Conservation (phyloP, 495 filamentous ascomycete genomes). For the Annulohypoxylon nitens region DNA sequence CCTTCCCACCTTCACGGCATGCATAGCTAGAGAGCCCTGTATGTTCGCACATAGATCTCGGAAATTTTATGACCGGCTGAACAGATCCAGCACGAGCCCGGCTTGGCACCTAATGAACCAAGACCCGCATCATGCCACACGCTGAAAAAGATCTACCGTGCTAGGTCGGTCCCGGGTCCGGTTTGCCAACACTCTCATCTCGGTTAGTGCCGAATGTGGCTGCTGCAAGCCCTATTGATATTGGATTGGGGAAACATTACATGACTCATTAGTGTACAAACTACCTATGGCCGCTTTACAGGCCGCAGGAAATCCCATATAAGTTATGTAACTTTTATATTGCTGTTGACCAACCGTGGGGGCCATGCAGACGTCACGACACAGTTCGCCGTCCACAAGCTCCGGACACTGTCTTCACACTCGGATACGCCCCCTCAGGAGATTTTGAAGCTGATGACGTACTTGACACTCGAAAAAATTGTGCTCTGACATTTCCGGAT, state of each 20-base stretch:
- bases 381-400: slow-evolving; percentile 15
- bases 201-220: slow-evolving; percentile 37
- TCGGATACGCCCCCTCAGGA: slow-evolving; percentile 29
- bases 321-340: slow-evolving; percentile 11
- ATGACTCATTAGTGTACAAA: background rate
- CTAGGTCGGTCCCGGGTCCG: background rate
- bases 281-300: background rate
- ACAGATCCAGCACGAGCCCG: slow-evolving; percentile 40
- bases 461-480: background rate
- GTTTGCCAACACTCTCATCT: slow-evolving; percentile 18
- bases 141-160: background rate
- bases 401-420: slow-evolving; percentile 37
- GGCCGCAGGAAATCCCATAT: slow-evolving; percentile 24
- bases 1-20: background rate
- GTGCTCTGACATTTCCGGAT: background rate
- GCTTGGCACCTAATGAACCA: slow-evolving; percentile 28
- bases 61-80: slow-evolving; percentile 21
- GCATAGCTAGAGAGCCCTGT: background rate
- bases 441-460: slow-evolving; percentile 1
- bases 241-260: slow-evolving; percentile 3
- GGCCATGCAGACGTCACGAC: background rate
- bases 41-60: slow-evolving; percentile 23
- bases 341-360: slow-evolving; percentile 18
- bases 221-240: slow-evolving; percentile 41
- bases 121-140: background rate